phyloP scores from a whole-genome alignment of 805 yeast genomes.

The Wickerhamiella galacta region DNA sequence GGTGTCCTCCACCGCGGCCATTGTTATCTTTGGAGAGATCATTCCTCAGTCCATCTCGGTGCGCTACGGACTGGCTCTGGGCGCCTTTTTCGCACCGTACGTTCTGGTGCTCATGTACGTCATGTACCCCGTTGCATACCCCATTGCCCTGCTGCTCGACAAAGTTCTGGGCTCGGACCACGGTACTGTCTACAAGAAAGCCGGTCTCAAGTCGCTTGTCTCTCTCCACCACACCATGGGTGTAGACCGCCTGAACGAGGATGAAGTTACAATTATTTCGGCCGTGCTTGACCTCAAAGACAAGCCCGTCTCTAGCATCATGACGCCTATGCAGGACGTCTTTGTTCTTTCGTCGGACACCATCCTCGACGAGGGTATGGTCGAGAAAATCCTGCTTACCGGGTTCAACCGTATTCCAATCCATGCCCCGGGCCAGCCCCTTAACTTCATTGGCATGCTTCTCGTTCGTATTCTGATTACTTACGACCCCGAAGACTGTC shows the following conservation, averaged over 20 bases:
- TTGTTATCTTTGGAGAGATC: slow-evolving; percentile 89
- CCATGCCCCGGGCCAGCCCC: slow-evolving; percentile 74
- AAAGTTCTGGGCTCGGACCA: slow-evolving; percentile 83
- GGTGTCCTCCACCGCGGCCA: slow-evolving; percentile 77
- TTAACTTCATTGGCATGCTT: slow-evolving; percentile 87
- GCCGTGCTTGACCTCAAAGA: slow-evolving; percentile 91
- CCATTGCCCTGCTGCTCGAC: slow-evolving; percentile 70
- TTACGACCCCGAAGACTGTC: slow-evolving; percentile 90
- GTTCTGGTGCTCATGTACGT: slow-evolving; percentile 70
- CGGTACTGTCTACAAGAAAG: slow-evolving; percentile 84
- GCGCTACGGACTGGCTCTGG: slow-evolving; percentile 79
- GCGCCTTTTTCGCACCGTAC: slow-evolving; percentile 80
- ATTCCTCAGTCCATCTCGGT: slow-evolving; percentile 92
- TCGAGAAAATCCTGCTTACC: slow-evolving; percentile 79
- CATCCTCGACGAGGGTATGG: slow-evolving; percentile 64
- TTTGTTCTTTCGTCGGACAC: slow-evolving; percentile 76
- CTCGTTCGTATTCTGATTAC: slow-evolving; percentile 82
- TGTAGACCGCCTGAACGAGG: slow-evolving; percentile 79
- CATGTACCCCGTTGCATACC: slow-evolving; percentile 86
- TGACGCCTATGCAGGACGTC: slow-evolving; percentile 89
- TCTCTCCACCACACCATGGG: slow-evolving; percentile 91
- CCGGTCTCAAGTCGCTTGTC: slow-evolving; percentile 85
- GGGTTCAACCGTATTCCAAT: slow-evolving; percentile 94
- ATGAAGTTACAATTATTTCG: slow-evolving; percentile 88
- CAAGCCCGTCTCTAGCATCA: slow-evolving; percentile 66